A percentile compares a stretch with the other conserved stretches of the same genome.
Conservation (phyloP, 495 filamentous ascomycete genomes). For the Daldinia bambusicola region DNA sequence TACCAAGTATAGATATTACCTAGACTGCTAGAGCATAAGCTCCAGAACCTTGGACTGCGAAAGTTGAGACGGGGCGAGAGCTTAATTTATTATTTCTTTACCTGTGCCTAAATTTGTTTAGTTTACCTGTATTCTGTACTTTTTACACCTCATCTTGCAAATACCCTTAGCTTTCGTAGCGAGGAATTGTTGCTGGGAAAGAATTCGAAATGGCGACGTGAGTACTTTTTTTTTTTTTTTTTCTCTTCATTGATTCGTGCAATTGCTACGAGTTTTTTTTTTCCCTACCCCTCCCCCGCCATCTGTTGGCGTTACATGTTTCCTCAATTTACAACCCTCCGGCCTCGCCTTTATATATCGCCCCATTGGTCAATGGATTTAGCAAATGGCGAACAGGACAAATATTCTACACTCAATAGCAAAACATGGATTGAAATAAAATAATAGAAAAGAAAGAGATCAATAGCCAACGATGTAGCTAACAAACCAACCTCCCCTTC, state of each 20-base stretch:
- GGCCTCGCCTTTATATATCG: no score
- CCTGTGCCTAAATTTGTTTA: background rate
- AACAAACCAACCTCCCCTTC: slow-evolving; percentile 9
- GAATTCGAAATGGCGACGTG: slow-evolving; percentile 34
- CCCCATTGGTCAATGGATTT: background rate
- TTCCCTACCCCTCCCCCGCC: slow-evolving; percentile 39
- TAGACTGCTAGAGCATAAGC: no score
- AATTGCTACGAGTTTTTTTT: slow-evolving; percentile 1
- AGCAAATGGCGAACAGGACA: background rate
- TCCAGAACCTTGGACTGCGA: background rate
- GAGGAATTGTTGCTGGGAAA: background rate
- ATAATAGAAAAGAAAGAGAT: background rate
- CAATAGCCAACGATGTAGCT: background rate
- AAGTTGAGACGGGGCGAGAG: slow-evolving; percentile 2
- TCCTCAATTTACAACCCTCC: no score
- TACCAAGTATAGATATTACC: background rate
- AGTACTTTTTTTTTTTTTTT: slow-evolving; percentile 15
- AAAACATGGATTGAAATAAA: background rate
- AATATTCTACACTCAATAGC: background rate
- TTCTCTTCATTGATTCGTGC: no score
- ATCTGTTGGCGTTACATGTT: no score
- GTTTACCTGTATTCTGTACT: background rate
- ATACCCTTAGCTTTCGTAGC: background rate
- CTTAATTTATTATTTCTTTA: slow-evolving; percentile 10
- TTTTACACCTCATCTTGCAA: background rate